Percentiles rank a stretch among this genome's conserved stretches.
Conservation (phyloP, 768 basidiomycete genomes). For the Collybia mongolica region DNA sequence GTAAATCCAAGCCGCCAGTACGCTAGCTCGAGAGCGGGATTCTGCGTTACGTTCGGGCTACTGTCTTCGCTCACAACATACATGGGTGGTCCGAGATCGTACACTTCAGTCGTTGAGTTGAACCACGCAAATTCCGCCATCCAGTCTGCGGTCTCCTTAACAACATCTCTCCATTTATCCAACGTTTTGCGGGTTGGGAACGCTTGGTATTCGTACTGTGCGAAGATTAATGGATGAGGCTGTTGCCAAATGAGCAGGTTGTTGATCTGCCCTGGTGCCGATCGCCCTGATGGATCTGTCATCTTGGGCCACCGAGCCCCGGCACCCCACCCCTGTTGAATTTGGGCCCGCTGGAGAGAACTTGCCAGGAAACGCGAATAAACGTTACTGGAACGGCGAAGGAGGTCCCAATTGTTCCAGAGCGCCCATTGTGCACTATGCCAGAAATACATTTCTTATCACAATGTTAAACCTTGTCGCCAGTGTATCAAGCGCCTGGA, state of each 20-base stretch:
- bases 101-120: conserved; percentile 44
- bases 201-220: conserved; percentile 54
- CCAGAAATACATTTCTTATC: conserved; percentile 57
- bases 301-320: conserved; percentile 68
- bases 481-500: neutral
- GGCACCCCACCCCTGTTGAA: conserved; percentile 48
- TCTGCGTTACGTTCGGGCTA: conserved; percentile 48
- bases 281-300: conserved; percentile 59
- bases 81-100: conserved; percentile 61
- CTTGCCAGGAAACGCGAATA: conserved; percentile 48
- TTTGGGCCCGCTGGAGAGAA: conserved; percentile 46
- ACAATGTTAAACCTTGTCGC: neutral
- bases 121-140: conserved; percentile 57
- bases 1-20: conserved; percentile 55
- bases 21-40: conserved; percentile 58
- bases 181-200: conserved; percentile 37
- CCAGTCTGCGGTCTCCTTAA: conserved; percentile 55
- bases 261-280: conserved; percentile 60
- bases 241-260: conserved; percentile 65
- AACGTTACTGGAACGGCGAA: conserved; percentile 40
- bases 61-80: conserved; percentile 59
- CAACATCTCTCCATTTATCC: conserved; percentile 50
- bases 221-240: conserved; percentile 58
- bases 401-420: conserved; percentile 60
- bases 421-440: conserved; percentile 58